These are phyloP conservation scores for Berkeleyomyces rouxiae DNA, from an alignment of 2,329 filamentous ascomycete genomes.

Conservation along the genomic window DNA sequence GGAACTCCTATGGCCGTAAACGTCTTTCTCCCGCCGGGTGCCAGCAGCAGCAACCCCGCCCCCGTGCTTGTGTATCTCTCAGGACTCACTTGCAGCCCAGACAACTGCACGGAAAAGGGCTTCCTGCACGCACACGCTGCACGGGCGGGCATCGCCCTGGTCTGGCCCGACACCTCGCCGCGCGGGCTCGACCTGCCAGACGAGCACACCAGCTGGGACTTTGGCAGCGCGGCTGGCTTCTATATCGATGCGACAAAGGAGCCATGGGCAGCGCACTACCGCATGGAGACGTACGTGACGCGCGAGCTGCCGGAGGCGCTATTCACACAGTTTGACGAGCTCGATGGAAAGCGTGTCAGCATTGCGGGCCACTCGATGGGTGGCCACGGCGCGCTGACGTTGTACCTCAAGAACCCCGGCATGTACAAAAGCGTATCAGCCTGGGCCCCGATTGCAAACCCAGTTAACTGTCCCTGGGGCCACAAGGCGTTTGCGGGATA, in stretches of 20 bases:
- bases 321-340: constrained; percentile 49
- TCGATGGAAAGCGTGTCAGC: constrained; percentile 56
- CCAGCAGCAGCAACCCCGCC: constrained; percentile 36
- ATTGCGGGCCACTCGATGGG: constrained; percentile 97
- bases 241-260: constrained; percentile 72
- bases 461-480: constrained; percentile 75
- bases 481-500: constrained; percentile 91
- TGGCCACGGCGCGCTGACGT: constrained; percentile 81
- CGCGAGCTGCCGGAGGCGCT: constrained; percentile 67
- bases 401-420: constrained; percentile 83
- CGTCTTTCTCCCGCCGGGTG: constrained; percentile 70
- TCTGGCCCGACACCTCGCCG: constrained; percentile 91
- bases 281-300: constrained; percentile 91
- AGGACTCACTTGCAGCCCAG: constrained; percentile 84
- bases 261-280: constrained; percentile 65
- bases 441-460: constrained; percentile 82
- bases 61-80: constrained; percentile 88
- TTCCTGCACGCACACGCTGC: constrained; percentile 80
- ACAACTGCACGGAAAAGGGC: constrained; percentile 67
- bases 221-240: constrained; percentile 83
- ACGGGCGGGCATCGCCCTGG: constrained; percentile 69
- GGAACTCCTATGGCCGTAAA: constrained; percentile 84
- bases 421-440: constrained; percentile 79
- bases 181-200: constrained; percentile 65
- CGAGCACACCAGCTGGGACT: constrained; percentile 81